Conservation (phyloP, 116 monocot species). For the Papilionanthe hybrid region DNA sequence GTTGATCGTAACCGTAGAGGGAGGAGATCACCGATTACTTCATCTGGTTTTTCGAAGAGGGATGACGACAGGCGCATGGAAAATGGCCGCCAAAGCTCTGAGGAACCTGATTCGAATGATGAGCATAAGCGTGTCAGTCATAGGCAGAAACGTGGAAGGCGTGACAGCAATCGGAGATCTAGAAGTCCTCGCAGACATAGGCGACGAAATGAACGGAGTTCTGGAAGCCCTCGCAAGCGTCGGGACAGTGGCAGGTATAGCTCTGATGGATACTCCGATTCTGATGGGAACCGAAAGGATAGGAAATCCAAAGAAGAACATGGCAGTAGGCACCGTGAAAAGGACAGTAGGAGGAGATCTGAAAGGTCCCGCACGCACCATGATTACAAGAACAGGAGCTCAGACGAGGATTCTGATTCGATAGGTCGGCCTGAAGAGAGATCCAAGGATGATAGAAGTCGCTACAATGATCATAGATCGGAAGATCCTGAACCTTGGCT, state of each 20-base stretch:
- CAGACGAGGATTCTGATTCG: constrained; percentile 1
- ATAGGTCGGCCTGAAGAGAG: neutral
- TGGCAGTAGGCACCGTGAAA: neutral
- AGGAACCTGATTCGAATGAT: no score
- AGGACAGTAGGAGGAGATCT: neutral
- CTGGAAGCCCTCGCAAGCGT: neutral
- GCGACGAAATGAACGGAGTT: constrained; percentile 2
- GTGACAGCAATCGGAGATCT: no score
- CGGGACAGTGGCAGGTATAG: neutral
- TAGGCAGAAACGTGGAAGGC: no score
- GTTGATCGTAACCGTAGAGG: neutral
- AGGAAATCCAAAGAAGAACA: neutral
- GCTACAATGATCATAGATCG: neutral
- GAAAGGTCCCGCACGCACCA: neutral
- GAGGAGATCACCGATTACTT: no score
- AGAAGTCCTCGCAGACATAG: neutral
- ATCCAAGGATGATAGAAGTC: neutral
- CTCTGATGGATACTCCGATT: neutral
- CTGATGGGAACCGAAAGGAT: neutral
- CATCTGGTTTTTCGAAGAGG: no score
- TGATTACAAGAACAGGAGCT: neutral
- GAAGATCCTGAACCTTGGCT: constrained; percentile 2
- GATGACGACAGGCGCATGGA: no score
- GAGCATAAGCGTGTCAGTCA: no score
- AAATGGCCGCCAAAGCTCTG: no score